Evolutionary conservation across 2,329 filamentous ascomycete species (phyloP), one percentile per base, ranked within the genome.

Genomic region (Colletotrichum plurivorum): DNA sequence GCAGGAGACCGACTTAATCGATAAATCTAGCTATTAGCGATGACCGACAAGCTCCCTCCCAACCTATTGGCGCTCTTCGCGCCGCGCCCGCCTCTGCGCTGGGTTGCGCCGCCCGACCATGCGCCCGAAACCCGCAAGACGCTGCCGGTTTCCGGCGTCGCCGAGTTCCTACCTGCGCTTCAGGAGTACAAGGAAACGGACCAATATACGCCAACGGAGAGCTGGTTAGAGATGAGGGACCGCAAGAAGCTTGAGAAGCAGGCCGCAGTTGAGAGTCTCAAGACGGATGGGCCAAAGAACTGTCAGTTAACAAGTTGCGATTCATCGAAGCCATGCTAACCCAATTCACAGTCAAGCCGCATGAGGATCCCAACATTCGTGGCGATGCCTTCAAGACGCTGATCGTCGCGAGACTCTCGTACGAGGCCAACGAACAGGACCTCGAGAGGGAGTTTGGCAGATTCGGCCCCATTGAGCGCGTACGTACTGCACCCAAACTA

Each of bases 41-140:
- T 98, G 96, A 98, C 96, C 58, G 95, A 98, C 87, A 96, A 97
- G 83, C 92, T 99, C 20, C 95, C 96, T 67, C 94, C 93, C 64
- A 95, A 97, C 79, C 89, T 98, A 69, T 88, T 98, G 76, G 93
- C 93, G 82, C 93, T 98, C 74, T 99, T 99, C 84, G 93, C 95
- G 83, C 94, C 96, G 78, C 93, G 96, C 69, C 96, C 96, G 75
- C 93, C 95, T 69, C 85, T 98, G 78, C 93, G 94, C 81, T 98
- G 94, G 88, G 90, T 97, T 70, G 92, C 93, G 70, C 93, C 94
- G 7, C 86, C 88, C 75, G 95, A 98, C 82, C 87, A 93, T 79
- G 89, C 95, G 71, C 92, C 95, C 12, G 94, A 96, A 81, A 89
- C 95, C 73, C 92, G 94, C 75, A 90, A 87, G 78, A 97, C 94